phyloP scores from a whole-genome alignment of 2,329 filamentous ascomycete species.

The Anthostomella pinea region DNA sequence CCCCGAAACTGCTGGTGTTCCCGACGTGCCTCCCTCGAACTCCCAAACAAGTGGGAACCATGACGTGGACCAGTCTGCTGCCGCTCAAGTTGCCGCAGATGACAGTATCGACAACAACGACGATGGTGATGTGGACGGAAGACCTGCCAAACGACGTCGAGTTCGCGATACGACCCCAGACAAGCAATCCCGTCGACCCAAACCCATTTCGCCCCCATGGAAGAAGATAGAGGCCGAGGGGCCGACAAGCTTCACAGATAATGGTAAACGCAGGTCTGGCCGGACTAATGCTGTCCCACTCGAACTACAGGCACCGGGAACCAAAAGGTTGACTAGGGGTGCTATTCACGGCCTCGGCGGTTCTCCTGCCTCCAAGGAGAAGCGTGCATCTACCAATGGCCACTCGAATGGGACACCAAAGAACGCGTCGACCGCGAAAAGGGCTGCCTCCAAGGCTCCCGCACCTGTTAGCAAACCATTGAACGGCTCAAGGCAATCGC shows the following conservation, averaged over 20 bases:
- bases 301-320: conserved; percentile 48
- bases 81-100: conserved; percentile 26
- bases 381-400: conserved; percentile 27
- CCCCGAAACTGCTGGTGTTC: conserved; percentile 7
- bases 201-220: conserved; percentile 83
- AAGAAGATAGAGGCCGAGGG: conserved; percentile 82
- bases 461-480: conserved; percentile 19
- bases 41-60: conserved; percentile 15
- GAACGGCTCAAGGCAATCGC: conserved; percentile 19
- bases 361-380: conserved; percentile 33
- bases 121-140: conserved; percentile 39
- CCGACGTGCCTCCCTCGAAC: conserved; percentile 9
- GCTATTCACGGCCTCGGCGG: conserved; percentile 36
- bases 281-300: conserved; percentile 58
- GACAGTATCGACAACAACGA: conserved; percentile 20
- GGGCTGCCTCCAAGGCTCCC: conserved; percentile 22
- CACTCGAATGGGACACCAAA: conserved; percentile 31
- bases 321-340: conserved; percentile 52
- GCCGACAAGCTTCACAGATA: conserved; percentile 78
- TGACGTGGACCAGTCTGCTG: conserved; percentile 4
- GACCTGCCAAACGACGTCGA: conserved; percentile 65
- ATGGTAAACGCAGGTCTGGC: conserved; percentile 66
- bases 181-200: conserved; percentile 33
- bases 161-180: conserved; percentile 46
- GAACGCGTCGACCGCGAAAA: conserved; percentile 30